These are phyloP conservation scores for Venturia nashicola DNA, from an alignment of 2,329 filamentous ascomycete species.

Conservation along the genomic window DNA sequence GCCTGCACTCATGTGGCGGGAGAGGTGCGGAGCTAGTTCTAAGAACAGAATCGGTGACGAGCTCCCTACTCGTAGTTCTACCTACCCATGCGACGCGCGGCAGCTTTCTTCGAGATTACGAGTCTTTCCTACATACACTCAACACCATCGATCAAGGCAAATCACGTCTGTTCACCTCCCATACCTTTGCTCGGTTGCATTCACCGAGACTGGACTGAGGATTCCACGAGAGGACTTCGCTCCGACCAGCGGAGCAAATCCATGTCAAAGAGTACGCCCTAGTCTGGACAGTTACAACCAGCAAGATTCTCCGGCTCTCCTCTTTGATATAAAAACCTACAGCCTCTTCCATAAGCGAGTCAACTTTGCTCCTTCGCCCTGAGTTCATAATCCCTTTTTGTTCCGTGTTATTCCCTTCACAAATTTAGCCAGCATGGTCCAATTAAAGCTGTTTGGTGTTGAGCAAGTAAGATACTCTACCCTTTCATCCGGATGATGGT, in stretches of 20 bases:
- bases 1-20: neutral
- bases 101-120: neutral
- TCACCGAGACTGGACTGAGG: neutral
- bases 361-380: no score
- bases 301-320: neutral
- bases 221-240: neutral
- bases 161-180: neutral
- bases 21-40: neutral
- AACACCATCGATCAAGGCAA: neutral
- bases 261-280: neutral
- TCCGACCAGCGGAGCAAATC: neutral
- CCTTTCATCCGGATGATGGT: neutral
- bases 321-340: neutral
- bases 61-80: neutral
- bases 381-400: no score
- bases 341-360: neutral
- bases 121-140: neutral
- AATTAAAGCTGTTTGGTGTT: constrained; percentile 44
- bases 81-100: neutral
- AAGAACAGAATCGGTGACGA: neutral
- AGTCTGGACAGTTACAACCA: neutral
- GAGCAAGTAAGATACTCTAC: constrained; percentile 44
- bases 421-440: constrained; percentile 3
- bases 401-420: neutral
- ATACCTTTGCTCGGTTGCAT: neutral